Evolutionary conservation across 2,329 filamentous ascomycete genomes (phyloP).

Genomic region (Rugonectria rugulosa): DNA sequence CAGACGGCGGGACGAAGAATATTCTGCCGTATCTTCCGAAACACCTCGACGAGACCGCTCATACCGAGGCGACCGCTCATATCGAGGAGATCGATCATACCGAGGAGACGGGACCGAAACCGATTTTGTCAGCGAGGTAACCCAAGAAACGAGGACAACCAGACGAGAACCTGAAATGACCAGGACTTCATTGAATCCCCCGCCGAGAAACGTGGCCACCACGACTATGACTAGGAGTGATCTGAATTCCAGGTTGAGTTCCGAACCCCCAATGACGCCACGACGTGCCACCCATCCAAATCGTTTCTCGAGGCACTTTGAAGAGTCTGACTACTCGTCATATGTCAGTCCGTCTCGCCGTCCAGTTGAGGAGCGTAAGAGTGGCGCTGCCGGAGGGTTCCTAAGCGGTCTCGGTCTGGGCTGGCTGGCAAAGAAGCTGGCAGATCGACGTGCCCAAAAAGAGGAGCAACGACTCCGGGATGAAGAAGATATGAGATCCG

Average conservation of each 20-base stretch:
- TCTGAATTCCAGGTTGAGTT: slow-evolving; percentile 46
- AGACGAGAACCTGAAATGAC: slow-evolving; percentile 39
- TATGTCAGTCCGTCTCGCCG: slow-evolving; percentile 70
- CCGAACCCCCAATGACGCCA: slow-evolving; percentile 55
- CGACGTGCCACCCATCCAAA: slow-evolving; percentile 56
- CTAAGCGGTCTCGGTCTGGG: slow-evolving; percentile 71
- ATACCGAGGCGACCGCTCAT: slow-evolving; percentile 47
- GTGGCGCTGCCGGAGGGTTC: slow-evolving; percentile 63
- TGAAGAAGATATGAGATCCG: slow-evolving; percentile 64
- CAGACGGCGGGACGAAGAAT: slow-evolving; percentile 62
- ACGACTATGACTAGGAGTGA: slow-evolving; percentile 58
- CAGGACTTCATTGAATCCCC: slow-evolving; percentile 55
- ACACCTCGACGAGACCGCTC: slow-evolving; percentile 60
- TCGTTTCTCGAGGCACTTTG: slow-evolving; percentile 52
- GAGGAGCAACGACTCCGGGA: slow-evolving; percentile 57
- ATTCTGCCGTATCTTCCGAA: slow-evolving; percentile 69
- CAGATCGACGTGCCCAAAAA: slow-evolving; percentile 57
- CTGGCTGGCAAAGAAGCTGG: slow-evolving; percentile 72
- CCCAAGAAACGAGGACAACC: slow-evolving; percentile 42
- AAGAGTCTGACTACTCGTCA: slow-evolving; percentile 66
- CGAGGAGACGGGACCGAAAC: slow-evolving; percentile 51
- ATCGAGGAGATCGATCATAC: slow-evolving; percentile 54
- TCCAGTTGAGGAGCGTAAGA: slow-evolving; percentile 53
- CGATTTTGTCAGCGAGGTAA: slow-evolving; percentile 34
- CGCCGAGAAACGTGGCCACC: slow-evolving; percentile 51